Base-by-base conservation (phyloP, 805 yeast genomes). In the Ogataea saltuana region DNA sequence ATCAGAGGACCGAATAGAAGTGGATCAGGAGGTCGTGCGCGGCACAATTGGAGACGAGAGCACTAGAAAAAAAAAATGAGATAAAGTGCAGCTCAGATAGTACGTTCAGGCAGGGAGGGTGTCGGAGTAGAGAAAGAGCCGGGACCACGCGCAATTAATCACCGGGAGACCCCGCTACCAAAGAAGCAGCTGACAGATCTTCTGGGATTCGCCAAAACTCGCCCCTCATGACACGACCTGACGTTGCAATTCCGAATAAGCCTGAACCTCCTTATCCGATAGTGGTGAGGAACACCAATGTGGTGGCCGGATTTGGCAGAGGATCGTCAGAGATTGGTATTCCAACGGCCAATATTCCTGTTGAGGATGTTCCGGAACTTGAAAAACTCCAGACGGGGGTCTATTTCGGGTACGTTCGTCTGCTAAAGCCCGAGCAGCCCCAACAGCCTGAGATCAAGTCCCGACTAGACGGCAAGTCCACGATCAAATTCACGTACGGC, bases 281-380 rank as follows among this genome's bases (percentile, higher is more conserved):
- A 0, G 62, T 72, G 4, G 65, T 72, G 4, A 64, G 60, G 12
- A 61, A 64, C 35, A 67, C 82, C 11, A 68, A 69, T 21, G 74
- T 86, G 20, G 72, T 82, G 15, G 73, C 90, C 22, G 99, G 99
- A 0, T 93, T 88, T 65, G 99, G 99, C 5, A 75, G 99, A 42
- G 99, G 99, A 0, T 88, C 97, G 0, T 64, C 93, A 0, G 97
- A 88, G 53, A 72, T 93, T 31, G 98, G 98, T 0, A 85, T 89
- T 33, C 99, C 99, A 2, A 93, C 99, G 0, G 98, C 97, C 6
- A 91, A 91, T 58, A 77, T 91, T 4, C 85, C 88, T 1, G 76
- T 86, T 3, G 54, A 51, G 10, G 70, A 68, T 3, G 67, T 71
- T 27, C 73, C 78, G 11, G 53, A 39, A 4, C 55, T 77, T 29